Evolutionary conservation across 164 flowering plant genomes (phyloP).

Genomic region (Aristolochia californica): DNA sequence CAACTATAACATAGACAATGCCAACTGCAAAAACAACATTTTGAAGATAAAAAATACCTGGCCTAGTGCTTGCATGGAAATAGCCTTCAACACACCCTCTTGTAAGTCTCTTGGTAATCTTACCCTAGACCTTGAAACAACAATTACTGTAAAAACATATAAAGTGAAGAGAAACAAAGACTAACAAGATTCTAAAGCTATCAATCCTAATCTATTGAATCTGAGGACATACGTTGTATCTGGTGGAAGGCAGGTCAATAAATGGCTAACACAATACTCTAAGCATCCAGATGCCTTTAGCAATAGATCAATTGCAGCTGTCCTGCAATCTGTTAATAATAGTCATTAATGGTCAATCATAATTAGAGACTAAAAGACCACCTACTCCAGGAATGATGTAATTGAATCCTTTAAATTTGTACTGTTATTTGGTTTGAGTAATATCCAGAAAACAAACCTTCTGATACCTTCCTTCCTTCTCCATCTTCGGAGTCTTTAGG

Average conservation of each 20-base stretch:
- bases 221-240: conserved; percentile 39
- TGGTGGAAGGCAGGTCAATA: conserved; percentile 36
- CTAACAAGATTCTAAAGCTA: not conserved
- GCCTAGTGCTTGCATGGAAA: conserved; percentile 66
- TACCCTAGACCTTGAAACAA: conserved; percentile 25
- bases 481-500: conserved; percentile 38
- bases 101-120: conserved; percentile 59
- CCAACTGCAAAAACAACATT: no score
- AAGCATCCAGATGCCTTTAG: conserved; percentile 85
- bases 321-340: conserved; percentile 47
- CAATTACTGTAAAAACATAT: not conserved
- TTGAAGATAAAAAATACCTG: conserved; percentile 36
- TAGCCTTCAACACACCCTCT: conserved; percentile 57
- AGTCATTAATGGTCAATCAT: not conserved
- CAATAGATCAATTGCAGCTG: conserved; percentile 70
- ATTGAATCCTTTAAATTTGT: not conserved
- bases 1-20: no score
- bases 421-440: not conserved
- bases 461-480: conserved; percentile 38
- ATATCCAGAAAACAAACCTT: conserved; percentile 38
- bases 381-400: no score
- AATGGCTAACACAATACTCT: conserved; percentile 42
- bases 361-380: no score
- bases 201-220: not conserved
- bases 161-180: not conserved